A percentile compares a stretch with the other conserved stretches of the same genome.
Conservation (phyloP, 768 basidiomycete species). For the Daedaleopsis nitida region DNA sequence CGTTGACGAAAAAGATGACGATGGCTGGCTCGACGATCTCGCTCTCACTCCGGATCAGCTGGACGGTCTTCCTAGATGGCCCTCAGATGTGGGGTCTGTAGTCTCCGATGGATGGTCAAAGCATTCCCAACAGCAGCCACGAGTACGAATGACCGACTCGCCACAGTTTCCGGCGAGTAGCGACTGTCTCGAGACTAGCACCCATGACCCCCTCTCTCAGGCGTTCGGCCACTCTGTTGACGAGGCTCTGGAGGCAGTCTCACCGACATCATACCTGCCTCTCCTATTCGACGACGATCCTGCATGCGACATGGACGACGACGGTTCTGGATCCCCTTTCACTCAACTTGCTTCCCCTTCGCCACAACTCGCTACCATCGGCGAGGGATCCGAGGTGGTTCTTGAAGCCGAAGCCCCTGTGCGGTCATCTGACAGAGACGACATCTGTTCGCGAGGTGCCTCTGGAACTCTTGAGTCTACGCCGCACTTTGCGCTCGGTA, state of each 20-base stretch:
- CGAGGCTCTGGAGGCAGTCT: constrained; percentile 1
- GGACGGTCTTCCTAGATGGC: background rate
- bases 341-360: background rate
- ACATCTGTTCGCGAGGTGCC: background rate
- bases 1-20: constrained; percentile 9
- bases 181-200: background rate
- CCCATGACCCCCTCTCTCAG: background rate
- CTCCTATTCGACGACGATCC: constrained; percentile 14
- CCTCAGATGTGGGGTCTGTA: background rate
- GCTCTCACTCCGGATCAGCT: background rate
- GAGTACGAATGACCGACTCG: background rate
- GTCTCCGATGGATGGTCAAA: background rate
- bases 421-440: constrained; percentile 9
- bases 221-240: background rate
- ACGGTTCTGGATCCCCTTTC: constrained; percentile 1
- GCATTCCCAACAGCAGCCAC: background rate
- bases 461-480: background rate
- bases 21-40: constrained; percentile 4
- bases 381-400: background rate
- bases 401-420: background rate
- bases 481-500: too few species aligned
- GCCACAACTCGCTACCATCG: background rate
- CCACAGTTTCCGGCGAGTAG: background rate
- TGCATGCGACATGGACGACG: background rate
- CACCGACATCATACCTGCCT: constrained; percentile 3